Conservation (phyloP, 805 yeast species). For the Yarrowia sp. region DNA sequence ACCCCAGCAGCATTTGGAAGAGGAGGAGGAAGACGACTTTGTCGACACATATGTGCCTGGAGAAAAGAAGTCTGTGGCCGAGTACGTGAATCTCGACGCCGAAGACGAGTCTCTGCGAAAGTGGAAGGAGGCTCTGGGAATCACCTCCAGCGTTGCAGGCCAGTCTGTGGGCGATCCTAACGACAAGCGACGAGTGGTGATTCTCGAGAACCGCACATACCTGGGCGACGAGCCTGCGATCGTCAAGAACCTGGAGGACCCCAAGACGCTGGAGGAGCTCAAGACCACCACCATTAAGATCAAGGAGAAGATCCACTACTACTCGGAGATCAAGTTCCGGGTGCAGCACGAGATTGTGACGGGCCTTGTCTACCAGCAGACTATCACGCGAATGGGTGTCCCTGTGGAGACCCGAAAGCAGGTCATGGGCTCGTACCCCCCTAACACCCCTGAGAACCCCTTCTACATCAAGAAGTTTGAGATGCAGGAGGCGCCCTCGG, state of each 20-base stretch:
- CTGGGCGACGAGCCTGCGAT: slow-evolving; percentile 72
- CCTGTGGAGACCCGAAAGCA: slow-evolving; percentile 83
- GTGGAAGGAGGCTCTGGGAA: slow-evolving; percentile 4
- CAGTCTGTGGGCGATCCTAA: background rate
- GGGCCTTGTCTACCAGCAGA: slow-evolving; percentile 82
- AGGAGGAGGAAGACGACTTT: background rate
- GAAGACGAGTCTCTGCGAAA: background rate
- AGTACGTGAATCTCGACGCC: background rate
- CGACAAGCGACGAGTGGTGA: slow-evolving; percentile 63
- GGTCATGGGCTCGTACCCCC: slow-evolving; percentile 88
- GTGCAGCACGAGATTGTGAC: slow-evolving; percentile 82
- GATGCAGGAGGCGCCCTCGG: slow-evolving; percentile 87
- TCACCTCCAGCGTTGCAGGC: background rate
- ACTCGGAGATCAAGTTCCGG: slow-evolving; percentile 69
- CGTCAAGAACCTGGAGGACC: slow-evolving; percentile 64
- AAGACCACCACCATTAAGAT: slow-evolving; percentile 68
- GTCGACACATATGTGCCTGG: background rate
- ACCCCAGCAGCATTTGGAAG: background rate
- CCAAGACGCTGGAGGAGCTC: slow-evolving; percentile 54
- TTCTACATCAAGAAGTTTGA: slow-evolving; percentile 59
- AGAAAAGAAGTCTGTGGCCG: background rate
- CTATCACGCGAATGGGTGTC: slow-evolving; percentile 82
- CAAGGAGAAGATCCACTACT: slow-evolving; percentile 75
- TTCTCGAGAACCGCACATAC: slow-evolving; percentile 68
- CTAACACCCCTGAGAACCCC: slow-evolving; percentile 78